Percentiles rank a stretch among this genome's conserved stretches.
phyloP scores from a whole-genome alignment of 192 early-diverging fungal species.

The Linnemannia elongata region DNA sequence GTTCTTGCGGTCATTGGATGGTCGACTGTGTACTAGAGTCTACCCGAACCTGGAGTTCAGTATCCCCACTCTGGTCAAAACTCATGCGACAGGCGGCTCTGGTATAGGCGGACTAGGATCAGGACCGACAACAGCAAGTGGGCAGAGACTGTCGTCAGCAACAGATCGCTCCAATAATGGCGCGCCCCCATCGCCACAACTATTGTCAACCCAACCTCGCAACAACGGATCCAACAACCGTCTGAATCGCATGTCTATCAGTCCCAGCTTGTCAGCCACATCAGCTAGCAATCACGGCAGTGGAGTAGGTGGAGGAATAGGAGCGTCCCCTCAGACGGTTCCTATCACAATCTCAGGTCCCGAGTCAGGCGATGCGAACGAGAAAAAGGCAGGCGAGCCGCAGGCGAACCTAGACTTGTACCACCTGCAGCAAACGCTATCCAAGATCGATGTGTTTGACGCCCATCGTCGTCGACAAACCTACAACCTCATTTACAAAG shows the following conservation, averaged over 20 bases:
- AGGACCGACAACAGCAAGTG: background rate
- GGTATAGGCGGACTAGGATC: background rate
- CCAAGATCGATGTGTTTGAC: constrained; percentile 33
- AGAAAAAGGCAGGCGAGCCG: background rate
- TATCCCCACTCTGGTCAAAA: constrained; percentile 32
- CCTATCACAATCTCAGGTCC: constrained; percentile 33
- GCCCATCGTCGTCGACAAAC: constrained; percentile 28
- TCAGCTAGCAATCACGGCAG: constrained; percentile 18
- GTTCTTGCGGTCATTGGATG: constrained; percentile 59
- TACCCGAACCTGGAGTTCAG: constrained; percentile 36
- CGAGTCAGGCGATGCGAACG: background rate
- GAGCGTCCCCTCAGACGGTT: constrained; percentile 46
- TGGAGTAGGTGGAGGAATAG: constrained; percentile 36
- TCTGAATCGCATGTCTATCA: constrained; percentile 21
- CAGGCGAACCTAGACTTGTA: constrained; percentile 24
- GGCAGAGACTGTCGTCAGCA: background rate
- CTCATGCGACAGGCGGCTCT: background rate
- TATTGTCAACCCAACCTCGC: constrained; percentile 9
- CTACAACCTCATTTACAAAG: constrained; percentile 47
- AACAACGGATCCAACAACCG: constrained; percentile 9
- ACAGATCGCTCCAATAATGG: background rate
- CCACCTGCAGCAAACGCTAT: constrained; percentile 32
- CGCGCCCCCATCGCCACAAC: constrained; percentile 14
- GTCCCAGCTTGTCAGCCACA: constrained; percentile 25
- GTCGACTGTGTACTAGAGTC: constrained; percentile 22